Percentiles rank a stretch among this genome's conserved stretches.
Conservation (phyloP, 306 rosid species). For the Notholithocarpus densiflorus region DNA sequence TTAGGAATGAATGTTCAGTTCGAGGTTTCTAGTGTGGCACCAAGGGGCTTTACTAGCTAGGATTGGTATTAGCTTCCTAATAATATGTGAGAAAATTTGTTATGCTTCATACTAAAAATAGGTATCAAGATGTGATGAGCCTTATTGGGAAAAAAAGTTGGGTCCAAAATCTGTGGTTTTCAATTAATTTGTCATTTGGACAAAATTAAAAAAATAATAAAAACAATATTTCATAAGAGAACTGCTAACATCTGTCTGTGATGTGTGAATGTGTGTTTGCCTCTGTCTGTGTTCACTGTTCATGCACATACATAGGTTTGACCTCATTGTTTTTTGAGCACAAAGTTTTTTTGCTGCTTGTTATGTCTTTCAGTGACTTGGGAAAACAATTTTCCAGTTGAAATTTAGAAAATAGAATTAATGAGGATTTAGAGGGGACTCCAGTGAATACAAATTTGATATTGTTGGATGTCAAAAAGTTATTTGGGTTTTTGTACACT, state of each 20-base stretch:
- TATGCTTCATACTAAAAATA: neutral
- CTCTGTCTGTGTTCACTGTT: neutral
- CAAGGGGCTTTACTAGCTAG: neutral
- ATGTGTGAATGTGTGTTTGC: neutral
- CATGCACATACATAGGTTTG: neutral
- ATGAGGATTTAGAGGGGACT: too few relatives aligned
- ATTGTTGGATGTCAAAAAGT: too few relatives aligned
- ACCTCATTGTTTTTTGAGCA: too few relatives aligned
- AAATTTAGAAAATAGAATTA: too few relatives aligned
- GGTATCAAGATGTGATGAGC: too few relatives aligned
- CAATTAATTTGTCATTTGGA: neutral
- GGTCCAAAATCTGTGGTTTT: neutral
- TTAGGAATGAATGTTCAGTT: neutral
- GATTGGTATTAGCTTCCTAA: neutral
- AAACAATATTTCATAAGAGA: neutral
- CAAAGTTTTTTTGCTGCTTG: neutral
- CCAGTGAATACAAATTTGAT: too few relatives aligned
- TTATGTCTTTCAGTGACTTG: neutral
- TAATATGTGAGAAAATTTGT: neutral
- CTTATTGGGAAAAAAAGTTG: too few relatives aligned
- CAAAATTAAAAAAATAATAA: too few relatives aligned
- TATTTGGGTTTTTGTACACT: too few relatives aligned
- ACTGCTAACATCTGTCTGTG: neutral
- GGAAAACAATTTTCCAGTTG: too few relatives aligned
- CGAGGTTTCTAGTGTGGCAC: neutral